Evolutionary conservation across 495 filamentous ascomycete genomes (phyloP), one percentile per base, ranked within the genome.

Genomic region (Penicillium cinerascens): DNA sequence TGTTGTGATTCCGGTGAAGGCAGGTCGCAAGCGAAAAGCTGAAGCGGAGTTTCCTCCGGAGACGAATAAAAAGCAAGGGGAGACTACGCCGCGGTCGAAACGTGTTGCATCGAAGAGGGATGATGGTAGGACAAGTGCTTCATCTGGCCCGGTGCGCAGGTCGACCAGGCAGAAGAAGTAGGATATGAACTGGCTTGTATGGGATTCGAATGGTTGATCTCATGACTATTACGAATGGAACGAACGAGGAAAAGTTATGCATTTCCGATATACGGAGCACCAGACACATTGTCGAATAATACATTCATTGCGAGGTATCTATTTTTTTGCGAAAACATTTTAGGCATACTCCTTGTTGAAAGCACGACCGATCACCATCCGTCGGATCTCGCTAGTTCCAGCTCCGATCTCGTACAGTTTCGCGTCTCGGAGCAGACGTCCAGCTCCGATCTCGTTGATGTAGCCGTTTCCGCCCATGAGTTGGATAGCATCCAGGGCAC

Each of bases 351-450:
- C 89, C 71, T 87, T 90, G 67, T 97, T 96, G 56, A 97, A 98
- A 0, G 88, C 88, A 54, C 93, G 79, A 23, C 95, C 93, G 64
- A 98, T 95, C 6, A 98, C 92, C 78, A 97, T 92, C 54, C 92
- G 81, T 55, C 93, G 73, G 22, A 98, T 84, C 77, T 98, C 93
- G 53, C 89, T 95, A 8, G 93, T 97, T 11, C 93, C 93, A 13
- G 93, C 93, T 1, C 93, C 93, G 71, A 98, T 97, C 76, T 97
- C 95, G 73, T 98, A 98, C 62, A 98, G 65, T 61, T 89, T 90
- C 13, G 87, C 86, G 75, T 98, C 93, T 45, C 93, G 73, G 50
- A 97, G 70, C 49, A 98, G 71, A 41, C 93, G 75, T 18, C 91
- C 92, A 7, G 88, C 92, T 0, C 91, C 84, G 67, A 97, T 87